Conservation (phyloP, 2,329 filamentous ascomycete genomes). For the Arthrobotrys pseudoclavata region DNA sequence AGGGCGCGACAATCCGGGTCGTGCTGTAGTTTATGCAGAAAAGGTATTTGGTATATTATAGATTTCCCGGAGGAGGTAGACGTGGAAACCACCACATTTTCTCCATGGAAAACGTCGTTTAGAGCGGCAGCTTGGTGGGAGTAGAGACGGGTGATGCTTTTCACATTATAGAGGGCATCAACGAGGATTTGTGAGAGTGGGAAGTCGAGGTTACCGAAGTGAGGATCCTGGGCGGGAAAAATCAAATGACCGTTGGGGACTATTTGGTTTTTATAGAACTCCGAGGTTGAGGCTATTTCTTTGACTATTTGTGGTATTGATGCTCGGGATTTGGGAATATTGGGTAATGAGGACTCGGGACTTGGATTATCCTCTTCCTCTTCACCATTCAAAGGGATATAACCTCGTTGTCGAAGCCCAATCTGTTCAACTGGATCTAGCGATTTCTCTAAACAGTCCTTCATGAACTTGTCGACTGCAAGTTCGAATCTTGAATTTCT, state of each 20-base stretch:
- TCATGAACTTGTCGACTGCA: slow-evolving; percentile 82
- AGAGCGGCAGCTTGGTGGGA: slow-evolving; percentile 94
- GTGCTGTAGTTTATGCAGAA: slow-evolving; percentile 85
- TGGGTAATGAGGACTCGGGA: slow-evolving; percentile 63
- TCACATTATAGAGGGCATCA: slow-evolving; percentile 95
- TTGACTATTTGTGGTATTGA: slow-evolving; percentile 85
- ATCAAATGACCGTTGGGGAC: slow-evolving; percentile 93
- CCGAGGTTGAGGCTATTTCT: slow-evolving; percentile 79
- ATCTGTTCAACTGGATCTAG: slow-evolving; percentile 78
- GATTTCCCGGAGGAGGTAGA: slow-evolving; percentile 98
- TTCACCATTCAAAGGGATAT: slow-evolving; percentile 67
- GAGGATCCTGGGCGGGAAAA: slow-evolving; percentile 84
- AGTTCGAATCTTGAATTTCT: slow-evolving; percentile 85
- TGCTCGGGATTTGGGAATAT: slow-evolving; percentile 84
- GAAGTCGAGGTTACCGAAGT: slow-evolving; percentile 87
- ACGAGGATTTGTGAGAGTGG: slow-evolving; percentile 89
- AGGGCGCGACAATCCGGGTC: slow-evolving; percentile 84
- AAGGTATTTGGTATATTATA: slow-evolving; percentile 95
- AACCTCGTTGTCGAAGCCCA: slow-evolving; percentile 69
- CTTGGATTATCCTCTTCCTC: slow-evolving; percentile 47
- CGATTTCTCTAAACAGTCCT: slow-evolving; percentile 75
- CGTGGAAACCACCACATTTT: slow-evolving; percentile 91
- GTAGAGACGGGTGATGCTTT: slow-evolving; percentile 86
- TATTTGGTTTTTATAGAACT: slow-evolving; percentile 93
- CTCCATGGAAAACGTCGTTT: slow-evolving; percentile 84